Percentiles rank a stretch among this genome's conserved stretches.
Conservation (phyloP, 768 basidiomycete genomes). For the Boletus edulis region DNA sequence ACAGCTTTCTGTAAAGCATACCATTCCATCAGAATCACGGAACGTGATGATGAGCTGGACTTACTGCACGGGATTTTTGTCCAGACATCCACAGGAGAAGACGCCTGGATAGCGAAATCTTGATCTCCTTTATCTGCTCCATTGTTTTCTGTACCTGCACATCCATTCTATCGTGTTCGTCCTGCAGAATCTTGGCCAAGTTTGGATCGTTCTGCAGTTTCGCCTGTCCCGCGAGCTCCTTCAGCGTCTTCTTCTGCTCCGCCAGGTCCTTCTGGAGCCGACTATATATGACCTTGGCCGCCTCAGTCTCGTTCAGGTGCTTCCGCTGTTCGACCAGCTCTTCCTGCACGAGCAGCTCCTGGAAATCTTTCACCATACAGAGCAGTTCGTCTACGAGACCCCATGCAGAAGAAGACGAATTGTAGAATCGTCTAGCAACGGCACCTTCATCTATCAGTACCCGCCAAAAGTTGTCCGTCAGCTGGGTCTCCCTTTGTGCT, state of each 20-base stretch:
- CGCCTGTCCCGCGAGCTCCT: constrained; percentile 21
- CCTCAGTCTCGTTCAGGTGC: constrained; percentile 23
- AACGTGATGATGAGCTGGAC: not conserved
- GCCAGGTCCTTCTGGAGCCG: constrained; percentile 13
- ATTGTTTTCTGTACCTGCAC: constrained; percentile 16
- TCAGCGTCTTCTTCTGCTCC: constrained; percentile 14
- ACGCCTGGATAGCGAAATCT: constrained; percentile 10
- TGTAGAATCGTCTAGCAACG: not conserved
- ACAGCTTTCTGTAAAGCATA: constrained; percentile 2
- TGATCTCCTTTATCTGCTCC: constrained; percentile 20
- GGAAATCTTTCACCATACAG: not conserved
- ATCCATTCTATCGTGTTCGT: constrained; percentile 12
- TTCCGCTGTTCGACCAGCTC: constrained; percentile 13
- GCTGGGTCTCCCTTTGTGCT: constrained; percentile 22
- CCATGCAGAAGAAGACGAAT: not conserved
- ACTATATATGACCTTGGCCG: constrained; percentile 18
- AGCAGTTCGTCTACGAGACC: not conserved
- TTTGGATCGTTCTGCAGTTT: constrained; percentile 9
- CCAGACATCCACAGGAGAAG: constrained; percentile 5
- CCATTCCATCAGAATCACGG: not conserved
- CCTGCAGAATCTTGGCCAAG: constrained; percentile 11
- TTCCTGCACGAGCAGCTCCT: constrained; percentile 18
- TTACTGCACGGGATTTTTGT: constrained; percentile 10
- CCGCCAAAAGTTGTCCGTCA: constrained; percentile 27
- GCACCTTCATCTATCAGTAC: constrained; percentile 4